phyloP scores from a whole-genome alignment of 164 flowering plant species.

The Malania oleifera region DNA sequence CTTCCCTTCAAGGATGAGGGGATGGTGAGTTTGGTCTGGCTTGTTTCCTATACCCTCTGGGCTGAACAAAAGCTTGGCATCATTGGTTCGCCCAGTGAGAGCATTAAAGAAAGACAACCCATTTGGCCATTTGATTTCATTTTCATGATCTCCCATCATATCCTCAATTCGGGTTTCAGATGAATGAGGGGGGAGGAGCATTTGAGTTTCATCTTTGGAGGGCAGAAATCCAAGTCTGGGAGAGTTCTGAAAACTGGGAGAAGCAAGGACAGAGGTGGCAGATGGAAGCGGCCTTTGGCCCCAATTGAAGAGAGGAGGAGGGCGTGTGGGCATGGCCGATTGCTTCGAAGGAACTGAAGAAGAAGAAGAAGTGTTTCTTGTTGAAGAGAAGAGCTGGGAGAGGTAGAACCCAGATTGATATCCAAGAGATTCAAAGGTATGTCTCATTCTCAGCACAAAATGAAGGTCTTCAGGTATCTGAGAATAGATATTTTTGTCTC shows the following conservation, averaged over 20 bases:
- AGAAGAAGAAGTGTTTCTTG: constrained; percentile 46
- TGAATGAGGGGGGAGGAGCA: constrained; percentile 72
- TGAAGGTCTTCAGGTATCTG: constrained; percentile 98
- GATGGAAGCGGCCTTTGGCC: constrained; percentile 61
- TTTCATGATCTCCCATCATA: constrained; percentile 67
- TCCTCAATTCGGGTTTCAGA: constrained; percentile 58
- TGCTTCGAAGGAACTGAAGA: constrained; percentile 50
- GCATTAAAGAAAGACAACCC: constrained; percentile 84
- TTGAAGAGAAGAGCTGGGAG: constrained; percentile 88
- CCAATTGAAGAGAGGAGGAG: constrained; percentile 82
- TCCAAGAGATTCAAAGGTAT: constrained; percentile 93
- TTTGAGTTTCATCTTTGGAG: constrained; percentile 67
- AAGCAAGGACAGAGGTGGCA: constrained; percentile 34
- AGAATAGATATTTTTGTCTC: constrained; percentile 4
- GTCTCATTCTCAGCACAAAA: constrained; percentile 97
- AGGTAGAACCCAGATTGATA: constrained; percentile 93
- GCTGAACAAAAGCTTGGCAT: constrained; percentile 68
- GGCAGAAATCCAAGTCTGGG: constrained; percentile 54
- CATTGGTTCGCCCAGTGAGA: constrained; percentile 57
- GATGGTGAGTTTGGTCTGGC: constrained; percentile 34
- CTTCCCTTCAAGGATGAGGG: constrained; percentile 29
- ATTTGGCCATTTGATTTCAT: constrained; percentile 94
- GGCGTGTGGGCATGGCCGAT: constrained; percentile 42
- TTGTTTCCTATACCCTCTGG: constrained; percentile 55
- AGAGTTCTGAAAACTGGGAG: constrained; percentile 48